Evolutionary conservation across 2,329 filamentous ascomycete genomes (phyloP).

Genomic region (Raffaelea deltoideospora): DNA sequence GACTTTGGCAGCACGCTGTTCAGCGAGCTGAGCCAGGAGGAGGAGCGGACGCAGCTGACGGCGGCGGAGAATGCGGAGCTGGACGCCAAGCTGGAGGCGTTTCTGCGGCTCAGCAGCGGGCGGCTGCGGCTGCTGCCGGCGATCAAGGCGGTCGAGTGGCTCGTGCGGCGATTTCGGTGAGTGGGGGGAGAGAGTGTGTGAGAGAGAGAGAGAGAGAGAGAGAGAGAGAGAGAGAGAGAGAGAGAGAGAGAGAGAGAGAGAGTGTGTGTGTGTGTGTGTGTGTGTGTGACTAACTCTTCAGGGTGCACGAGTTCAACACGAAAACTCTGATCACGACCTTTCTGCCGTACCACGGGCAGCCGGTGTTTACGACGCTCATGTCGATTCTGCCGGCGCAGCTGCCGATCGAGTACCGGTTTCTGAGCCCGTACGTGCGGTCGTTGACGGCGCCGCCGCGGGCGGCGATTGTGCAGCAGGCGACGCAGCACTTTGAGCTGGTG

Average conservation of each 20-base stretch:
- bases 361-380: conserved; percentile 70
- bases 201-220: too few relatives aligned
- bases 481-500: conserved; percentile 63
- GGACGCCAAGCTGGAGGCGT: conserved; percentile 61
- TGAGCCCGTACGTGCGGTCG: conserved; percentile 72
- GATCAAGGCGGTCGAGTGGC: conserved; percentile 87
- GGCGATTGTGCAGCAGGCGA: conserved; percentile 69
- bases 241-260: neutral
- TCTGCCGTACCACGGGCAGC: conserved; percentile 78
- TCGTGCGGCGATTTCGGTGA: conserved; percentile 78
- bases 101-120: conserved; percentile 64
- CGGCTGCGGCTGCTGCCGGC: conserved; percentile 72
- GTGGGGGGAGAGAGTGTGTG: neutral
- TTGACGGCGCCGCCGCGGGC: conserved; percentile 63
- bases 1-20: conserved; percentile 69
- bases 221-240: too few relatives aligned
- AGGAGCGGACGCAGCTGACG: conserved; percentile 78
- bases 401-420: conserved; percentile 63
- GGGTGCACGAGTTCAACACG: conserved; percentile 86
- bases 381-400: conserved; percentile 71
- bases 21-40: conserved; percentile 79
- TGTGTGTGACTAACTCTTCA: conserved; percentile 18
- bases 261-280: conserved; percentile 1
- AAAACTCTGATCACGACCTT: conserved; percentile 66
- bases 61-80: conserved; percentile 68